Base-by-base conservation (phyloP, 2,329 filamentous ascomycete species). In the Colletotrichum cuscutae region DNA sequence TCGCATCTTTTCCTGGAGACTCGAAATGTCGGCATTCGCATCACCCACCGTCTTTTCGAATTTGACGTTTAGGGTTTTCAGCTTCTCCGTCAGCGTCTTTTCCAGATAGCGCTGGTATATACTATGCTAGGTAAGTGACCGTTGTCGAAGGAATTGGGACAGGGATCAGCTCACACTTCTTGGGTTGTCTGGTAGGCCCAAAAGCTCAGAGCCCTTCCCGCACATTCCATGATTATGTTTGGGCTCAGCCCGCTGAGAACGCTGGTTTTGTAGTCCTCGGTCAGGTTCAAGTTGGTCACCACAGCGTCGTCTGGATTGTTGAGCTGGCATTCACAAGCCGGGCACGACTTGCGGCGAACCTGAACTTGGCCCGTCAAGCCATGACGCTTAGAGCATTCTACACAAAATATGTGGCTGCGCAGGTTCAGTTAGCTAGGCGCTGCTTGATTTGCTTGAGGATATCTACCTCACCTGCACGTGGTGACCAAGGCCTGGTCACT, bases 181-280 rank as follows among this genome's bases (percentile, higher is more conserved):
- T 97, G 94, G 3, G 91, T 91, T 24, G 92, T 91, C 80, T 98
- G 95, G 77, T 97, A 98, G 35, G 90, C 92, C 92, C 95, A 97
- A 79, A 98, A 98, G 37, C 89, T 90, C 75, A 98, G 82, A 1
- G 92, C 95, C 76, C 94, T 89, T 5, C 92, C 91, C 26, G 94
- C 93, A 81, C 95, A 97, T 77, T 98, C 95, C 88, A 97, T 95
- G 75, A 98, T 93, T 35, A 92, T 87, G 42, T 88, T 92, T 1
- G 96, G 96, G 73, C 91, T 94, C 1, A 98, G 84, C 0, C 96
- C 96, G 78, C 94, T 95, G 12, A 98, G 86, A 0, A 97, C 89
- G 73, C 92, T 95, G 0, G 94, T 95, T 82, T 97, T 97, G 86
- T 97, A 97, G 76, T 97, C 95, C 78, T 98, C 95, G 0, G 91